Evolutionary conservation across 257 asterid genomes (phyloP).

Genomic region (Nyctanthes arbortristis): DNA sequence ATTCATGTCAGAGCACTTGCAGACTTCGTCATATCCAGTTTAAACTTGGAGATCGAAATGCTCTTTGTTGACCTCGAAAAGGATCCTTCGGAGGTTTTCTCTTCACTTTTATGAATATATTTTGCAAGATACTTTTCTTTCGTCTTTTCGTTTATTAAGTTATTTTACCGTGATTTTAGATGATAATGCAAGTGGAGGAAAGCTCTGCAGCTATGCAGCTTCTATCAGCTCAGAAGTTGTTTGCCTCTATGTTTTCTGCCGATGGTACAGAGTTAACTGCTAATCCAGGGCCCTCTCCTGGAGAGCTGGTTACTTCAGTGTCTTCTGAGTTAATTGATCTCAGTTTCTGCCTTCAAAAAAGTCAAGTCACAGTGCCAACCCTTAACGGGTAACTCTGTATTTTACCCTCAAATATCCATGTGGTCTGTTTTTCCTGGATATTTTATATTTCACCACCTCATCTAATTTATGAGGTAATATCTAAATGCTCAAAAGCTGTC

Average conservation of each 20-base stretch:
- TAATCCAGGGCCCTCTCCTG: constrained; percentile 26
- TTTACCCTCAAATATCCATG: constrained; percentile 6
- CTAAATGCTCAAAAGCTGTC: background rate
- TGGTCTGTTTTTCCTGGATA: background rate
- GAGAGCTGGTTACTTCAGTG: constrained; percentile 26
- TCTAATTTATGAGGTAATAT: constrained; percentile 5
- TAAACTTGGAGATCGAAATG: constrained; percentile 35
- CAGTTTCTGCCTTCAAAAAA: constrained; percentile 61
- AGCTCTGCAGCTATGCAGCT: constrained; percentile 45
- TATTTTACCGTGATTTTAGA: constrained; percentile 38
- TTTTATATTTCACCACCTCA: background rate
- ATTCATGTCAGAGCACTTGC: constrained; percentile 50
- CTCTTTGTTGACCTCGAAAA: constrained; percentile 64
- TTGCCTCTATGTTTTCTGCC: constrained; percentile 45
- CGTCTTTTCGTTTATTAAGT: background rate
- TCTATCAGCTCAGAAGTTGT: constrained; percentile 62
- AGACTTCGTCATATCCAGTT: constrained; percentile 49
- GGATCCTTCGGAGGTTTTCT: constrained; percentile 74
- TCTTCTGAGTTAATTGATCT: constrained; percentile 64
- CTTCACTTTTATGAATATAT: background rate
- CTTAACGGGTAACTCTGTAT: constrained; percentile 68
- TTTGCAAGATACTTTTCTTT: background rate
- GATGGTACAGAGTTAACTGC: constrained; percentile 17
- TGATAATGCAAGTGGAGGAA: constrained; percentile 38
- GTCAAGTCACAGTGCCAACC: constrained; percentile 75